Conservation (phyloP, 345 rosid genomes). For the Raphanus sativus region DNA sequence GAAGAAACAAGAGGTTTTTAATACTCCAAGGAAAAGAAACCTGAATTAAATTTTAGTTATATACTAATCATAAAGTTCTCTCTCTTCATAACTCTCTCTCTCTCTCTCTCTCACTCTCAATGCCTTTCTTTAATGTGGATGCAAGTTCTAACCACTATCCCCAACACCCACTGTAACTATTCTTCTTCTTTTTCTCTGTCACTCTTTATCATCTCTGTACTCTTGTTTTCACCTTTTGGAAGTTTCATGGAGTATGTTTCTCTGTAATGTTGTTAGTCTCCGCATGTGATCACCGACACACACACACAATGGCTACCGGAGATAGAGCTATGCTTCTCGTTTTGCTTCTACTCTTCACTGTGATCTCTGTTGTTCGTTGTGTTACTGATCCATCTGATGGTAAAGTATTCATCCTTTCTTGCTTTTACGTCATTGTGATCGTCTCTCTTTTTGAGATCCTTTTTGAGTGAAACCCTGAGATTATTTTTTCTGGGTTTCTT, state of each 20-base stretch:
- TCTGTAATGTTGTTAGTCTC: conserved; percentile 32
- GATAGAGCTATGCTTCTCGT: conserved; percentile 18
- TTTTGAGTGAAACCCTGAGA: conserved; percentile 7
- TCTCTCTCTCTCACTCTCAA: conserved; percentile 10
- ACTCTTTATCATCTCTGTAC: conserved; percentile 19
- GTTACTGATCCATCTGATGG: conserved; percentile 57
- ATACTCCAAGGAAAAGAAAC: not conserved
- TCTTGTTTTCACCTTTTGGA: not conserved
- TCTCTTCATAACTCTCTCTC: conserved; percentile 38
- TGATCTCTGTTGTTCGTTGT: conserved; percentile 44
- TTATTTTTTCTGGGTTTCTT: conserved; percentile 9
- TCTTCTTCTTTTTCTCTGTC: conserved; percentile 31
- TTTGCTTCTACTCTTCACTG: conserved; percentile 24
- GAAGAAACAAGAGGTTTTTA: conserved; percentile 27
- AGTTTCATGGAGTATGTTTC: conserved; percentile 14
- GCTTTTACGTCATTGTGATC: conserved; percentile 9
- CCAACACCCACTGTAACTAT: conserved; percentile 29
- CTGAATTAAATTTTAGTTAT: not conserved
- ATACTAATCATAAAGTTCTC: conserved; percentile 26
- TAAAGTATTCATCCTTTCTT: conserved; percentile 23
- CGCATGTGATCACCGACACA: conserved; percentile 37
- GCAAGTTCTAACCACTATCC: conserved; percentile 38
- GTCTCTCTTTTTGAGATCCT: conserved; percentile 9
- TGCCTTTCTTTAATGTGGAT: conserved; percentile 52
- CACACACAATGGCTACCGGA: conserved; percentile 35